phyloP scores from a whole-genome alignment of 1,139 yeast genomes.

The Candida tropicalis region DNA sequence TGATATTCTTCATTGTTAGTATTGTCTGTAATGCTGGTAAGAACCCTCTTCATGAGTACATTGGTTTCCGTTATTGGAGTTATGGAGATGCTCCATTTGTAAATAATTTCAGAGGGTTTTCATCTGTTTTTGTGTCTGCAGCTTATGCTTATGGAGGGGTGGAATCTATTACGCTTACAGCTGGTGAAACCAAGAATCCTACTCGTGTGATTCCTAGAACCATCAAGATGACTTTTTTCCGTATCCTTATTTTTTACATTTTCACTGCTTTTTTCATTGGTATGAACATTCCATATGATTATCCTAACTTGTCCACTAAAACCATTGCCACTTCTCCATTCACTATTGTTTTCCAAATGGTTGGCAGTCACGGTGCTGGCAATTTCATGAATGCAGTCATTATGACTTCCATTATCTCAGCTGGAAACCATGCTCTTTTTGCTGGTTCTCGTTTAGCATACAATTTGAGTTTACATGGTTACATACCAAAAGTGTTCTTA shows the following conservation, averaged over 20 bases:
- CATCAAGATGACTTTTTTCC: constrained; percentile 60
- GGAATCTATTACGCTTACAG: constrained; percentile 64
- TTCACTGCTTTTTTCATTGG: constrained; percentile 49
- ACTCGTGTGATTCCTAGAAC: constrained; percentile 58
- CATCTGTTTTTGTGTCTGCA: constrained; percentile 51
- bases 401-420: constrained; percentile 47
- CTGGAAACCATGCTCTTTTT: constrained; percentile 48
- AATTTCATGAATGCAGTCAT: constrained; percentile 49
- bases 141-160: constrained; percentile 72
- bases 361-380: constrained; percentile 47
- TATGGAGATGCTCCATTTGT: constrained; percentile 46
- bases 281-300: constrained; percentile 45
- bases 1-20: constrained; percentile 43
- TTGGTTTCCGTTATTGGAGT: constrained; percentile 44
- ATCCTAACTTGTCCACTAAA: constrained; percentile 41
- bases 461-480: constrained; percentile 44
- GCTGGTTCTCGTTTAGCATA: constrained; percentile 48
- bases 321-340: constrained; percentile 62
- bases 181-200: constrained; percentile 68
- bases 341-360: constrained; percentile 62
- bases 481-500: constrained; percentile 39
- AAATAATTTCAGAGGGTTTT: constrained; percentile 43
- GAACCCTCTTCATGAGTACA: constrained; percentile 35
- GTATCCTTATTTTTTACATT: constrained; percentile 42
- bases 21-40: constrained; percentile 41